These are phyloP conservation scores for Orbilia quercus DNA, from an alignment of 2,329 filamentous ascomycete genomes.

Conservation along the genomic window DNA sequence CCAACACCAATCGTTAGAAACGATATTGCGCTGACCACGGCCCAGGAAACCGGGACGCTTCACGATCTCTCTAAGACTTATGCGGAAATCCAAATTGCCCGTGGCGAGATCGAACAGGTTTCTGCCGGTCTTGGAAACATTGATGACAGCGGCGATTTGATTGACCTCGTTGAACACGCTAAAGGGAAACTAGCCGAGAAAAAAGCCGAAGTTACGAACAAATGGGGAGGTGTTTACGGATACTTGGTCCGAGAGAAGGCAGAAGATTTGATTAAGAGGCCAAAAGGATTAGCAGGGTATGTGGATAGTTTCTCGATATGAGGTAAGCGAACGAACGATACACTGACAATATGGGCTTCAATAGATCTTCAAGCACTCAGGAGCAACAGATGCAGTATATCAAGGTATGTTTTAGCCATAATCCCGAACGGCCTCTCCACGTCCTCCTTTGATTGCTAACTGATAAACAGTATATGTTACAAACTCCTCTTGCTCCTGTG, in stretches of 20 bases:
- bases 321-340: no score
- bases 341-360: constrained; percentile 5
- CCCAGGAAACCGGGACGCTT: constrained; percentile 36
- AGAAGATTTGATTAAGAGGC: constrained; percentile 30
- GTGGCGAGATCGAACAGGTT: constrained; percentile 34
- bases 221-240: constrained; percentile 51
- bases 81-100: constrained; percentile 40
- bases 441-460: no score
- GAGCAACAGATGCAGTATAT: constrained; percentile 56
- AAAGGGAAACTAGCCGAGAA: constrained; percentile 45
- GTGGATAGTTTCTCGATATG: neutral
- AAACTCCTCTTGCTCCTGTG: constrained; percentile 52
- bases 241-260: constrained; percentile 28
- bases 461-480: constrained; percentile 50
- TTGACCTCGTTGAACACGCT: constrained; percentile 22
- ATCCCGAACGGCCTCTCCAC: neutral
- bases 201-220: constrained; percentile 48
- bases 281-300: constrained; percentile 45
- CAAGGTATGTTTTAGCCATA: constrained; percentile 9
- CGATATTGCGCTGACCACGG: constrained; percentile 27
- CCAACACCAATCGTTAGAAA: constrained; percentile 50
- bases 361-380: constrained; percentile 24
- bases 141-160: constrained; percentile 2
- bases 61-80: constrained; percentile 40
- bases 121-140: constrained; percentile 15